Evolutionary conservation across 768 basidiomycete species (phyloP), one percentile per base, ranked within the genome.

Genomic region (Suillus decipiens): DNA sequence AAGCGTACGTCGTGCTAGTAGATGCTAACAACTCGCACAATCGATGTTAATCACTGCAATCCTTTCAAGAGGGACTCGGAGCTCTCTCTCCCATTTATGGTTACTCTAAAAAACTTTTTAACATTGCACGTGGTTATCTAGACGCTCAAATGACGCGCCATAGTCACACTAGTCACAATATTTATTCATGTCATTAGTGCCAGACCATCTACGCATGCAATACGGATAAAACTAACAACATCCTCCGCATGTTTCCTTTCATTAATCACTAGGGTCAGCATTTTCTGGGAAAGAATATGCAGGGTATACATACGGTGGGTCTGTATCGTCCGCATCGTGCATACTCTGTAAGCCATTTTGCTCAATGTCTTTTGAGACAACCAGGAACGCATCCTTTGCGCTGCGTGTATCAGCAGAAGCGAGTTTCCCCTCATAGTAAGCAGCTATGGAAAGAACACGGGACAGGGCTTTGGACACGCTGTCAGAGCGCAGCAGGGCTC

Each of bases 311-410:
- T 74, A 88, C 84, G 77, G 75, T 60, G 81, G 81, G 55, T 82
- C 77, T 11, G 69, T 59, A 28, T 70, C 68, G 9, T 73, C 67
- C 57, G 69, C 50, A 28, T 75, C 73, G 6, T 66, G 78, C 68
- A 72, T 71, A 11, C 74, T 78, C 48, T 83, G 79, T 59, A 89
- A 69, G 0, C 89, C 89, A 66, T 89, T 82, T 61, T 76, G 77
- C 63, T 90, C 89, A 28, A 90, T 83, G 43, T 88, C 84, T 63
- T 77, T 75, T 37, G 83, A 80, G n/a, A 91, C 80, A 8, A 81
- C 70, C n/a, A 78, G 79, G 75, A 91, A 77, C 1, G 86, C 85
- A 45, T 80, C 77, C 65, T 78, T 82, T n/a, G 86, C 85, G 11
- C 81, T 84, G 51, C 75, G 78, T 11, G 76, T 76, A 12, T 77